A percentile compares a stretch with the other conserved stretches of the same genome.
phyloP scores from a whole-genome alignment of 148 eudicot genomes.

The Linanthus parryae region DNA sequence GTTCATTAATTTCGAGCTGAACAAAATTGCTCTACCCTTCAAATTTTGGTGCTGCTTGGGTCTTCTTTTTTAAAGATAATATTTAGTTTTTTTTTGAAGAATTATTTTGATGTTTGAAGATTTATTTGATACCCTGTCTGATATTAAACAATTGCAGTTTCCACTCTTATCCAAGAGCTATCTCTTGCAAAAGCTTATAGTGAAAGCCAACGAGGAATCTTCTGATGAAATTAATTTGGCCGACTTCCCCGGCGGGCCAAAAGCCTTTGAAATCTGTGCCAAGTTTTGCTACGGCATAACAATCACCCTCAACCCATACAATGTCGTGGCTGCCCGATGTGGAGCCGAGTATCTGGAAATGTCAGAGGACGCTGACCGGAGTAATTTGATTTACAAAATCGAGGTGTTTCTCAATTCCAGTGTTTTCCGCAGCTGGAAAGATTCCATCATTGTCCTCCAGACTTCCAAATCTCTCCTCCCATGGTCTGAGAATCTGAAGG shows the following conservation, averaged over 20 bases:
- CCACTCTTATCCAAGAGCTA: conserved; percentile 84
- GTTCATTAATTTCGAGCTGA: too few species aligned
- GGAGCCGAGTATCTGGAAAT: conserved; percentile 86
- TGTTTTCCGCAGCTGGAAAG: conserved; percentile 78
- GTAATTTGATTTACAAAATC: conserved; percentile 67
- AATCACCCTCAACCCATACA: conserved; percentile 76
- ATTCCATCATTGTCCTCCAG: conserved; percentile 77
- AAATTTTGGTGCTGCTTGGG: too few species aligned
- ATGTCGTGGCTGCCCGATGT: conserved; percentile 83
- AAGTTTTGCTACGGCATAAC: conserved; percentile 83
- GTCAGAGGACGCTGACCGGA: conserved; percentile 72
- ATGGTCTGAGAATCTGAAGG: conserved; percentile 71
- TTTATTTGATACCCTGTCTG: not conserved
- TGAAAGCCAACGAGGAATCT: conserved; percentile 46
- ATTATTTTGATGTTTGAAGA: too few species aligned
- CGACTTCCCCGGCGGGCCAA: conserved; percentile 76
- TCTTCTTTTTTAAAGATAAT: too few species aligned
- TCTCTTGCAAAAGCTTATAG: conserved; percentile 52
- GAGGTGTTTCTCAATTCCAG: conserved; percentile 83
- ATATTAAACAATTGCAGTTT: conserved; percentile 40
- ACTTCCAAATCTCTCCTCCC: conserved; percentile 53
- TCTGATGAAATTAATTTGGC: conserved; percentile 46
- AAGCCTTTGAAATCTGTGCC: conserved; percentile 79
- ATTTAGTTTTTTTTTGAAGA: too few species aligned
- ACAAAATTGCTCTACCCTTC: too few species aligned